A percentile compares a stretch with the other conserved stretches of the same genome.
phyloP scores from a whole-genome alignment of 345 rosid species.

The Ceriops zippeliana region DNA sequence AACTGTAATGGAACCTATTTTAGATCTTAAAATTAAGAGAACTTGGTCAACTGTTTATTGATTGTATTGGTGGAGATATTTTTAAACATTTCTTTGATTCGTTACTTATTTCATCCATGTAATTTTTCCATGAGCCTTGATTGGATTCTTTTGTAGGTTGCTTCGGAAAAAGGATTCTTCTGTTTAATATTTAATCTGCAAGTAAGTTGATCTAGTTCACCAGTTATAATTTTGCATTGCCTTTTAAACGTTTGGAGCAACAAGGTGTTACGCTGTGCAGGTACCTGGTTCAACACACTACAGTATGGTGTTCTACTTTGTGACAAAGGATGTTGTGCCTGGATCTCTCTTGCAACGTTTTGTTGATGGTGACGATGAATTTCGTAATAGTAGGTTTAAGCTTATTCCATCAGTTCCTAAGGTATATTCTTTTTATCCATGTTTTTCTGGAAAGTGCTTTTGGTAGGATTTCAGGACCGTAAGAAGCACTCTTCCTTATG shows the following conservation, averaged over 20 bases:
- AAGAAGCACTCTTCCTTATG: neutral
- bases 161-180: constrained; percentile 34
- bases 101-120: neutral
- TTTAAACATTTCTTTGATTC: neutral
- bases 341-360: constrained; percentile 92
- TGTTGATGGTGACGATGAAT: constrained; percentile 97
- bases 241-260: constrained; percentile 2
- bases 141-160: constrained; percentile 21
- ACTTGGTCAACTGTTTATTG: neutral
- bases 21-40: neutral
- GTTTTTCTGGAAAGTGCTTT: neutral
- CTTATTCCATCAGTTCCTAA: constrained; percentile 95
- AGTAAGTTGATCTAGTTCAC: constrained; percentile 16
- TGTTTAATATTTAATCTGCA: constrained; percentile 30
- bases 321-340: constrained; percentile 53
- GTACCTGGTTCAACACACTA: constrained; percentile 96
- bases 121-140: neutral
- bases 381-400: constrained; percentile 91
- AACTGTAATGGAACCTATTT: neutral
- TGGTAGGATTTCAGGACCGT: constrained; percentile 2
- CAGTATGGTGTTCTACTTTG: constrained; percentile 95
- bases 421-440: constrained; percentile 39
- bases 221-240: neutral
- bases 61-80: neutral
- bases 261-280: constrained; percentile 31